These are phyloP conservation scores for Triangularia setosa DNA, from an alignment of 2,329 filamentous ascomycete species.

Conservation along the genomic window DNA sequence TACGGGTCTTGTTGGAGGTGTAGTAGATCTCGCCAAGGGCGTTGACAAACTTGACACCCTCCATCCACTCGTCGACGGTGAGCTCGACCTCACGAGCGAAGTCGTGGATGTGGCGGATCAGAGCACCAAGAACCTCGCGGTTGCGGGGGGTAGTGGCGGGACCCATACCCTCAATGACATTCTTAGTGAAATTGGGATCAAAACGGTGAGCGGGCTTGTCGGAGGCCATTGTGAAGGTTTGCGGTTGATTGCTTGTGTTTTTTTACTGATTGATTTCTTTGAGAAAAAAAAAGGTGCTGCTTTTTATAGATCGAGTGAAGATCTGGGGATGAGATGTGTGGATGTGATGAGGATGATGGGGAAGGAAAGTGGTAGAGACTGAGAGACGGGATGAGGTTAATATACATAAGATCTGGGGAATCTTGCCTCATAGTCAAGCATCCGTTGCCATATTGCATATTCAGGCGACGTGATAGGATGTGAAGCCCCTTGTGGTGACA, in stretches of 20 bases:
- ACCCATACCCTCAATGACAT: conserved; percentile 70
- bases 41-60: conserved; percentile 57
- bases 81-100: conserved; percentile 77
- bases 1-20: conserved; percentile 61
- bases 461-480: conserved; percentile 23
- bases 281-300: not conserved
- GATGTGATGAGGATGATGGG: conserved; percentile 6
- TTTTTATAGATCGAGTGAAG: not conserved
- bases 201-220: conserved; percentile 43
- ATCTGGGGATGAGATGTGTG: conserved; percentile 1
- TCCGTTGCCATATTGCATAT: conserved; percentile 17
- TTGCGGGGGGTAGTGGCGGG: conserved; percentile 66
- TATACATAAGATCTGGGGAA: conserved; percentile 13
- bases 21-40: conserved; percentile 66
- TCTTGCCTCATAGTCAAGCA: conserved; percentile 3
- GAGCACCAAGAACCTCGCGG: conserved; percentile 61
- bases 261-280: too few relatives aligned
- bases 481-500: conserved; percentile 21
- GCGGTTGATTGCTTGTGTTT: conserved; percentile 4
- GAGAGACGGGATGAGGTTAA: conserved; percentile 16
- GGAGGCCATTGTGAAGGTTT: conserved; percentile 25
- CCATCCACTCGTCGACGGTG: conserved; percentile 75
- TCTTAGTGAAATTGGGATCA: conserved; percentile 72
- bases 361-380: not conserved
- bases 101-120: conserved; percentile 75